Base-by-base conservation (phyloP, 345 rosid species). In the Excoecaria cochinchinensis region DNA sequence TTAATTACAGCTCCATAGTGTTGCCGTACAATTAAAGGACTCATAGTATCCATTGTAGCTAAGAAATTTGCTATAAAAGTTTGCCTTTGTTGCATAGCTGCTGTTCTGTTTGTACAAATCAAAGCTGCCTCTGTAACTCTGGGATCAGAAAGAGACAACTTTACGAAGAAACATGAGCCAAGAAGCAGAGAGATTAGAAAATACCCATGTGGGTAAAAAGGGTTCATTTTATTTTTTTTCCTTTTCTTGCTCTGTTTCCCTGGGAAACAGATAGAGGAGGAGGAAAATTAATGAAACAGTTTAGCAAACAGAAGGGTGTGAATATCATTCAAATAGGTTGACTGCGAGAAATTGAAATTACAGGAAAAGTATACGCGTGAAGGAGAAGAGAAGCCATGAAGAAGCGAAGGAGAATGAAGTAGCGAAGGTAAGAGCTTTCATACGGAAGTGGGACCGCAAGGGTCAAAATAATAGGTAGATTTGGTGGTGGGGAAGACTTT, bases 31-130 rank as follows among this genome's bases (percentile, higher is more conserved):
- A 90, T 74, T 13, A 74, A 84, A 21, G 91, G 87, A 36, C 86
- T 76, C 40, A 90, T 53, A 1, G 74, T 24, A 77, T 86, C 86
- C 84, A 92, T 53, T 42, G 91, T 82, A 15, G 83, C 92, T 66
- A 90, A 76, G 80, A 90, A 94, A 78, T 75, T 86, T 31, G 75
- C 5, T 3, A 87, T 52, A 57, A 86, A 89, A 74, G 80, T 76
- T 74, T 48, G 83, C 68, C 92, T 84, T 62, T 79, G 66, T 22
- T 86, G 58, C 4, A 42, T 39, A 4, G 86, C 0, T 13, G 97
- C 77, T 57, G 96, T 90, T 44, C 81, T 81, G 85, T 92, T 90
- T 68, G 82, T 77, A 87, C 98, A 94, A 58, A 87, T 74, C 64
- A 84, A 62, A 77, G 85, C 87, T 55, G 83, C 90, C 22, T 72